A percentile compares a stretch with the other conserved stretches of the same genome.
Conservation (phyloP, 371 early-diverging fungal genomes). For the Coemansia sp. region DNA sequence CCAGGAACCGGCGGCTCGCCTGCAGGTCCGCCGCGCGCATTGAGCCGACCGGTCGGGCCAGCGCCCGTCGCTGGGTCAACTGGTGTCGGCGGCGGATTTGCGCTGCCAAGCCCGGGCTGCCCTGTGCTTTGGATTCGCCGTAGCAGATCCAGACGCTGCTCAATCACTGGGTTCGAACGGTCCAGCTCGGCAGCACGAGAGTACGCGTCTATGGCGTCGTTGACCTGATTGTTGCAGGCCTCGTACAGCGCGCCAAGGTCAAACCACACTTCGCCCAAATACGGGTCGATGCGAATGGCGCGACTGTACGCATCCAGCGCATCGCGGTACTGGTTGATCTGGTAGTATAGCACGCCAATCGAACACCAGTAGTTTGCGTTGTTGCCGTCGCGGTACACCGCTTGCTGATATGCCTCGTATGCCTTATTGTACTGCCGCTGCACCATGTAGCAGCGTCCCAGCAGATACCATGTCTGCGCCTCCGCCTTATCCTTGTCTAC, state of each 20-base stretch:
- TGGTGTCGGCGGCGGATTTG: conserved; percentile 42
- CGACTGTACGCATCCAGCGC: conserved; percentile 96
- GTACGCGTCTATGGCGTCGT: conserved; percentile 97
- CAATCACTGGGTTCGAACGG: conserved; percentile 77
- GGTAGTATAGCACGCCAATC: conserved; percentile 96
- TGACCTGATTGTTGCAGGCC: conserved; percentile 94
- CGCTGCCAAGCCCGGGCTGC: conserved; percentile 22
- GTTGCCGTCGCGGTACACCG: conserved; percentile 90
- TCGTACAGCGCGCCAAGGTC: conserved; percentile 96
- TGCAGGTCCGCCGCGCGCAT: conserved; percentile 46
- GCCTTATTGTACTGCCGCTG: conserved; percentile 93
- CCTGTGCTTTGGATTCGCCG: conserved; percentile 45
- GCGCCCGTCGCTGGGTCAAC: conserved; percentile 47
- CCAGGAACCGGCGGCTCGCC: conserved; percentile 30
- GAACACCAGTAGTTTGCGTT: conserved; percentile 98
- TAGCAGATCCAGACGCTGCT: conserved; percentile 57
- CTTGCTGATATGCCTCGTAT: conserved; percentile 97
- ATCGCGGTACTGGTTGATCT: conserved; percentile 93
- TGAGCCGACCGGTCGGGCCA: conserved; percentile 32
- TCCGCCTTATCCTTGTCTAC: conserved; percentile 80
- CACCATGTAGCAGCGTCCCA: conserved; percentile 96
- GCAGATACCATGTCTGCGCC: conserved; percentile 91
- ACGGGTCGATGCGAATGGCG: conserved; percentile 91
- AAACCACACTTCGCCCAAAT: conserved; percentile 96
- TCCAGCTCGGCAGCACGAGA: conserved; percentile 89